These are phyloP conservation scores for Tillandsia fasciculata DNA, from an alignment of 176 grass and related monocot species.

Conservation along the genomic window DNA sequence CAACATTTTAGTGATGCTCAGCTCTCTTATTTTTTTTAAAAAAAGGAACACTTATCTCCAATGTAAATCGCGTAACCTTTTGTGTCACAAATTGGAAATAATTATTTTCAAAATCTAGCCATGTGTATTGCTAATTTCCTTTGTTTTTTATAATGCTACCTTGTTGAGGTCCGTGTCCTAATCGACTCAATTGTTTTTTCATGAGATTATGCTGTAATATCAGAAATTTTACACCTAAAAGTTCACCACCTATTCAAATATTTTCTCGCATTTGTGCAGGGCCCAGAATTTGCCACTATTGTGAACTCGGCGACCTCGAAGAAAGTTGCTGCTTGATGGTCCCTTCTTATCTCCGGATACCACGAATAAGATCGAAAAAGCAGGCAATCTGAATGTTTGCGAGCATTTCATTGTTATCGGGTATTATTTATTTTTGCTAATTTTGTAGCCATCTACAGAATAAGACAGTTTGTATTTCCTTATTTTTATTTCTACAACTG, in stretches of 20 bases:
- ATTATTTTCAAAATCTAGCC: too few relatives aligned
- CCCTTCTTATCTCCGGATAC: slow-evolving; percentile 1
- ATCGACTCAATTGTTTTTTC: too few relatives aligned
- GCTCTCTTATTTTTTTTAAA: too few relatives aligned
- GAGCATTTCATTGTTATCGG: neutral
- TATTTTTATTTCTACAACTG: too few relatives aligned
- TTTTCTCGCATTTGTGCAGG: slow-evolving; percentile 23
- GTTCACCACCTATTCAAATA: neutral
- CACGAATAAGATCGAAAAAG: slow-evolving; percentile 14
- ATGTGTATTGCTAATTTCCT: too few relatives aligned
- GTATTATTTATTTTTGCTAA: neutral
- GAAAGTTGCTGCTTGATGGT: slow-evolving; percentile 70
- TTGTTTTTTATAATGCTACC: too few relatives aligned
- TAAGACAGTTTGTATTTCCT: neutral
- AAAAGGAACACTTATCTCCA: too few relatives aligned
- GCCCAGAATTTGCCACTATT: slow-evolving; percentile 71
- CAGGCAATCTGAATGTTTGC: neutral
- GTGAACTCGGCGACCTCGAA: slow-evolving; percentile 88
- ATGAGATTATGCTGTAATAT: too few relatives aligned
- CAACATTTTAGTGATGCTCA: too few relatives aligned
- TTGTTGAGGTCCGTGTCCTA: too few relatives aligned
- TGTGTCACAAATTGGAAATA: too few relatives aligned
- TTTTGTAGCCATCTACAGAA: neutral
- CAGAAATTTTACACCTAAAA: neutral
- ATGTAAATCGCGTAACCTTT: too few relatives aligned